Percentiles rank a stretch among this genome's conserved stretches.
Evolutionary conservation across 768 basidiomycete genomes (phyloP).

Genomic region (Candolleomyces efflorescens): DNA sequence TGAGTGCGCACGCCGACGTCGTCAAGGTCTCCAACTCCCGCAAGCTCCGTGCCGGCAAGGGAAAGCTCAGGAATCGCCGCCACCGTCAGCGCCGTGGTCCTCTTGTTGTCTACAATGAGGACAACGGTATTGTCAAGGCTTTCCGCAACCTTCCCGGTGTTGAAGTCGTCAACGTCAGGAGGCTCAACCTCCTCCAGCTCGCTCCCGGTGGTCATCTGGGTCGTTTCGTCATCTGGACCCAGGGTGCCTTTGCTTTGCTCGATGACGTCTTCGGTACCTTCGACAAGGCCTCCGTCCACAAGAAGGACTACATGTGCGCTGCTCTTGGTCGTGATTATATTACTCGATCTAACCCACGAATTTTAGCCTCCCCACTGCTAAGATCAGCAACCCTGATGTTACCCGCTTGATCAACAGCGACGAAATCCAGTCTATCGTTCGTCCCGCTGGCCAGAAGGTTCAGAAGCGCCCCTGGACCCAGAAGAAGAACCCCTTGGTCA

Average conservation of each 20-base stretch:
- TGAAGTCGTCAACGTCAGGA: conserved; percentile 90
- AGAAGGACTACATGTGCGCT: conserved; percentile 83
- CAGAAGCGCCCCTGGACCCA: conserved; percentile 97
- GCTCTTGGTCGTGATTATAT: background rate
- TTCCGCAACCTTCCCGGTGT: conserved; percentile 99
- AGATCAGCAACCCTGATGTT: conserved; percentile 96
- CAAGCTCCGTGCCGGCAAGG: conserved; percentile 95
- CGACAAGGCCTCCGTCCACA: conserved; percentile 78
- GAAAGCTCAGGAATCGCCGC: conserved; percentile 94
- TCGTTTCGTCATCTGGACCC: conserved; percentile 99
- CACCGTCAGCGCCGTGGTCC: conserved; percentile 98
- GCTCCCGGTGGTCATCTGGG: conserved; percentile 99
- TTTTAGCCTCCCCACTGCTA: conserved; percentile 82
- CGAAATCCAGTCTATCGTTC: conserved; percentile 96
- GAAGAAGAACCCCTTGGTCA: conserved; percentile 97
- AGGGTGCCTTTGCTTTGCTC: conserved; percentile 86
- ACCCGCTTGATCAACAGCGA: conserved; percentile 97
- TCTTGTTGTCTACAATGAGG: conserved; percentile 94
- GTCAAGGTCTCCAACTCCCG: conserved; percentile 97
- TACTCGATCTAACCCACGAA: background rate
- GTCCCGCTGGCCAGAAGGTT: conserved; percentile 78
- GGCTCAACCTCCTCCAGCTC: conserved; percentile 96
- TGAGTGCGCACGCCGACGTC: conserved; percentile 89
- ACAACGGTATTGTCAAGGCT: conserved; percentile 95
- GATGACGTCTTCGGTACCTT: conserved; percentile 96